Evolutionary conservation across 345 rosid genomes (phyloP).

Genomic region (Raphanus raphanistrum): DNA sequence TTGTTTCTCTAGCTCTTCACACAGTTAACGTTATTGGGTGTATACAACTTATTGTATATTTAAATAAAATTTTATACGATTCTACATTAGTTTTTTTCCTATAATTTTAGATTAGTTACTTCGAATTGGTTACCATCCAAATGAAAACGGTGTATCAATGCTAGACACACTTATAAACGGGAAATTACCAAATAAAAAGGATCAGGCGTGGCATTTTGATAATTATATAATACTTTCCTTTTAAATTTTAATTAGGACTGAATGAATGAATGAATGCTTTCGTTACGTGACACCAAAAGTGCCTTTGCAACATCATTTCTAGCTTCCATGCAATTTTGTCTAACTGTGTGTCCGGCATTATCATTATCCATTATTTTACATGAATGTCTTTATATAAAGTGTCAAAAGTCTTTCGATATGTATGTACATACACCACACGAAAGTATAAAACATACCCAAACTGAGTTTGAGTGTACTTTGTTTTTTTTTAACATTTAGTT

Average conservation of each 20-base stretch:
- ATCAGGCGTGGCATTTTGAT: slow-evolving; percentile 72
- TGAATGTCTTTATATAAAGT: slow-evolving; percentile 12
- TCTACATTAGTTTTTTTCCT: neutral
- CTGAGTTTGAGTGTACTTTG: neutral
- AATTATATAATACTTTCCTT: slow-evolving; percentile 40
- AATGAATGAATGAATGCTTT: slow-evolving; percentile 35
- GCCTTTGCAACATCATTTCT: slow-evolving; percentile 52
- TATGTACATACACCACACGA: neutral
- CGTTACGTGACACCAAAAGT: slow-evolving; percentile 52
- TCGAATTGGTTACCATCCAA: neutral
- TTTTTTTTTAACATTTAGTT: neutral
- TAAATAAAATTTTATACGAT: neutral
- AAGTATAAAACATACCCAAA: neutral
- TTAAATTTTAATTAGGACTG: slow-evolving; percentile 52
- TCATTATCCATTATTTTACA: slow-evolving; percentile 41
- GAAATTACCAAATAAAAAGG: slow-evolving; percentile 11
- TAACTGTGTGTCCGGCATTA: slow-evolving; percentile 39
- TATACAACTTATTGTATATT: neutral
- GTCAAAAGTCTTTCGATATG: neutral
- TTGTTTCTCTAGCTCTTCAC: neutral
- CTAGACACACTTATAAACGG: neutral
- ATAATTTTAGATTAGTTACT: neutral
- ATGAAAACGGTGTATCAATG: neutral
- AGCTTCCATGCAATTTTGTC: slow-evolving; percentile 55
- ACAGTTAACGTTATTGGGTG: neutral